These are phyloP conservation scores for Tetrahymena malaccensis DNA, from an alignment of 73 alveolate genomes.

Conservation along the genomic window DNA sequence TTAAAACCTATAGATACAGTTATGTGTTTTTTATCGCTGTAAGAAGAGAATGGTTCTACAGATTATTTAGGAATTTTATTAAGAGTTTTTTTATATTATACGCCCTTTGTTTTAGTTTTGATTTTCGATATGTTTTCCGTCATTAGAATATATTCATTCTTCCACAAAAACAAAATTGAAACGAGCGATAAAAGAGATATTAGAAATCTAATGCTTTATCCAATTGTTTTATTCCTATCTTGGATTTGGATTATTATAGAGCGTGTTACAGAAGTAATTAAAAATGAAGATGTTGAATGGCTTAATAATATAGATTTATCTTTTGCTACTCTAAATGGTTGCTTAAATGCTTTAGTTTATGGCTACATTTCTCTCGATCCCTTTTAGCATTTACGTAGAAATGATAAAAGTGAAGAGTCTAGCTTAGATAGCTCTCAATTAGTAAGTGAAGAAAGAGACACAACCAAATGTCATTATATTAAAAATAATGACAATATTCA, in stretches of 20 bases:
- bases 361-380: background rate
- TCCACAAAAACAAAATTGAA: background rate
- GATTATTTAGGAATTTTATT: background rate
- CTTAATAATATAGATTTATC: background rate
- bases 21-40: background rate
- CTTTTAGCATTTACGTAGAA: background rate
- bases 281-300: background rate
- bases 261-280: background rate
- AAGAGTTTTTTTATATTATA: background rate
- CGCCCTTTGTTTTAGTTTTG: background rate
- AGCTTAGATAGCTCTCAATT: background rate
- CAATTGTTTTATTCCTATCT: background rate
- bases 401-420: background rate
- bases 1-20: background rate
- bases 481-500: background rate
- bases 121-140: background rate
- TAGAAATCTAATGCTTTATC: background rate
- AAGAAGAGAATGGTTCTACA: background rate
- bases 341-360: background rate
- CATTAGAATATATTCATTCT: background rate
- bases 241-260: background rate
- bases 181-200: background rate
- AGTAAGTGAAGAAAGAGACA: background rate
- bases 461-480: background rate
- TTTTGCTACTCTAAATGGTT: background rate